phyloP scores from a whole-genome alignment of 305 asterid species.

The Caryopteris hybrid region DNA sequence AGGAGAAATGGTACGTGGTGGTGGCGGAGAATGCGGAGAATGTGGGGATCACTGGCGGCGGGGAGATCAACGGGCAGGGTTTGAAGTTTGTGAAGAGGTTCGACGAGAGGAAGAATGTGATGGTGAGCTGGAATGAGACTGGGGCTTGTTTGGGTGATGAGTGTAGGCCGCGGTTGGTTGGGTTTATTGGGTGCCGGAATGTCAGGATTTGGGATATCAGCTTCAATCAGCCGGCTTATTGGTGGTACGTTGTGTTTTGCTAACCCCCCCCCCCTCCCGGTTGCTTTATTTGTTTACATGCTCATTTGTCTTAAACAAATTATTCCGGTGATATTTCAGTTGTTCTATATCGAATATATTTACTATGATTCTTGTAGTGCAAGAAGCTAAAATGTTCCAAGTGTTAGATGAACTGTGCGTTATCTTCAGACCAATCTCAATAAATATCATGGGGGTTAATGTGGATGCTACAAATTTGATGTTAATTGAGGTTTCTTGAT shows the following conservation, averaged over 20 bases:
- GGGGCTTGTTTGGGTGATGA: constrained; percentile 83
- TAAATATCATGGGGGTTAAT: neutral
- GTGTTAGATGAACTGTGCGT: neutral
- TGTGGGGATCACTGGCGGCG: constrained; percentile 89
- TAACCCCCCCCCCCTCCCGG: neutral
- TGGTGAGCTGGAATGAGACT: constrained; percentile 90
- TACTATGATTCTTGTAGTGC: neutral
- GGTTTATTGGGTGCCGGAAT: constrained; percentile 64
- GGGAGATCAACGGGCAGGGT: constrained; percentile 96
- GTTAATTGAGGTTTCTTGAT: neutral
- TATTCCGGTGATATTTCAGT: no score
- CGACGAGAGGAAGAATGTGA: constrained; percentile 82
- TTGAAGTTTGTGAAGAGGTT: constrained; percentile 63
- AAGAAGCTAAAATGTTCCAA: neutral
- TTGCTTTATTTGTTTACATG: neutral
- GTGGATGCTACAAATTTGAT: neutral
- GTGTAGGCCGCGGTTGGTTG: constrained; percentile 82
- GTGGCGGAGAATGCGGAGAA: constrained; percentile 65
- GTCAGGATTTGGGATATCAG: constrained; percentile 48
- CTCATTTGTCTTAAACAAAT: neutral
- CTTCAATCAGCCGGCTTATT: constrained; percentile 72
- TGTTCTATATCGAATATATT: no score
- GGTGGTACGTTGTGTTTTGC: constrained; percentile 57
- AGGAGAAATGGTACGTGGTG: constrained; percentile 78
- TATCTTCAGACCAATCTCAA: neutral